Evolutionary conservation across 345 rosid genomes (phyloP).

Genomic region (Cardamine occulta): DNA sequence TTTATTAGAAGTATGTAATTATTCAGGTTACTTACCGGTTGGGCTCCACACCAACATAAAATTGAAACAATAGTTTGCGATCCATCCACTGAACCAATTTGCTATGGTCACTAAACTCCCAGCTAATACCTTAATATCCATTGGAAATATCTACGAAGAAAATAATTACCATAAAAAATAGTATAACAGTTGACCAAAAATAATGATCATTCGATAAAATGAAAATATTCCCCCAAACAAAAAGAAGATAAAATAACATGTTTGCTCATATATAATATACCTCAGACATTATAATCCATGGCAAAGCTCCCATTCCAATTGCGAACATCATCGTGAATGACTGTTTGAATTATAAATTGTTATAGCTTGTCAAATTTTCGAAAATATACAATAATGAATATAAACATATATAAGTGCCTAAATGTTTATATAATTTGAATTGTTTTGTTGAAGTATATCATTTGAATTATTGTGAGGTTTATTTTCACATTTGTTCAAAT

Average conservation of each 20-base stretch:
- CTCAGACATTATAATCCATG: conserved; percentile 80
- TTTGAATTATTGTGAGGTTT: neutral
- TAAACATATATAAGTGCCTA: neutral
- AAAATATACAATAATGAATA: neutral
- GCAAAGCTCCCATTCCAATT: conserved; percentile 69
- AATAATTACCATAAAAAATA: neutral
- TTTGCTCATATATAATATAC: conserved; percentile 34
- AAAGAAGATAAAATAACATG: neutral
- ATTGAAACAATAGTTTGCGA: conserved; percentile 55
- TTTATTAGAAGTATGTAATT: neutral
- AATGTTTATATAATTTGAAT: too few relatives aligned
- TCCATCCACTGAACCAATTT: conserved; percentile 53
- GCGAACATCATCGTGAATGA: conserved; percentile 47
- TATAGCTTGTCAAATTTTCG: neutral
- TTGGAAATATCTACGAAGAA: conserved; percentile 54
- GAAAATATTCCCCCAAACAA: conserved; percentile 2
- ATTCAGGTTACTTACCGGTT: conserved; percentile 43
- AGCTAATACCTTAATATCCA: conserved; percentile 56
- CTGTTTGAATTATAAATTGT: conserved; percentile 24
- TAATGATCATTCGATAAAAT: conserved; percentile 22
- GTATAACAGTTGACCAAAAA: neutral
- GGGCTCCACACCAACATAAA: conserved; percentile 61
- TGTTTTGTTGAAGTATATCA: neutral
- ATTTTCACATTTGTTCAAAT: neutral
- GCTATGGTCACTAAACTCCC: conserved; percentile 60